These are phyloP conservation scores for Hypoxylon intermedium DNA, from an alignment of 495 filamentous ascomycete species.

Conservation along the genomic window DNA sequence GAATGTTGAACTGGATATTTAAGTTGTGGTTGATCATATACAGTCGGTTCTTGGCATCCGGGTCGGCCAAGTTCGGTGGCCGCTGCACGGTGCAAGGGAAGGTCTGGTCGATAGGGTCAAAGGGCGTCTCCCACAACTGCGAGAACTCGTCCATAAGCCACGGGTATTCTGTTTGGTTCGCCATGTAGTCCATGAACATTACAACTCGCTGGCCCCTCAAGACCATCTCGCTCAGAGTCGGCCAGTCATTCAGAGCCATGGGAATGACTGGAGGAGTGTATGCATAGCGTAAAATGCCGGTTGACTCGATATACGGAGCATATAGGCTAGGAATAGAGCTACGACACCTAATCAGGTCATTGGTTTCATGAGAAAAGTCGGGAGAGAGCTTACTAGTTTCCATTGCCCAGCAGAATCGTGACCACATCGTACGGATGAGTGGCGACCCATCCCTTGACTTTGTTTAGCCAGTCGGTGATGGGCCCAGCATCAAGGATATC, in stretches of 20 bases:
- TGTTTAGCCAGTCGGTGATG: slow-evolving; percentile 73
- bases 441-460: slow-evolving; percentile 75
- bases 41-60: slow-evolving; percentile 66
- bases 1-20: slow-evolving; percentile 72
- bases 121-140: slow-evolving; percentile 79
- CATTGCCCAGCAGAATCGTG: slow-evolving; percentile 88
- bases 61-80: slow-evolving; percentile 64
- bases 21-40: slow-evolving; percentile 95
- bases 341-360: slow-evolving; percentile 29
- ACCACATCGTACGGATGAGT: slow-evolving; percentile 86
- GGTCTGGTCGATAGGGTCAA: slow-evolving; percentile 65
- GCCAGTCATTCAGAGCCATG: slow-evolving; percentile 81
- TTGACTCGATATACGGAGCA: slow-evolving; percentile 62
- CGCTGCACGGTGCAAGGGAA: slow-evolving; percentile 77
- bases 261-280: slow-evolving; percentile 73
- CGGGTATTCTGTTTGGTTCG: slow-evolving; percentile 76
- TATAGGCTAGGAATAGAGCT: slow-evolving; percentile 52
- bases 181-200: slow-evolving; percentile 77
- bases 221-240: slow-evolving; percentile 82
- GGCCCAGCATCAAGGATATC: slow-evolving; percentile 79
- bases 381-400: slow-evolving; percentile 65
- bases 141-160: slow-evolving; percentile 78
- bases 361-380: slow-evolving; percentile 53
- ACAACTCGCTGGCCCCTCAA: slow-evolving; percentile 60
- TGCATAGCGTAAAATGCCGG: slow-evolving; percentile 71